Evolutionary conservation across 768 basidiomycete species (phyloP).

Genomic region (Asterophora parasitica): DNA sequence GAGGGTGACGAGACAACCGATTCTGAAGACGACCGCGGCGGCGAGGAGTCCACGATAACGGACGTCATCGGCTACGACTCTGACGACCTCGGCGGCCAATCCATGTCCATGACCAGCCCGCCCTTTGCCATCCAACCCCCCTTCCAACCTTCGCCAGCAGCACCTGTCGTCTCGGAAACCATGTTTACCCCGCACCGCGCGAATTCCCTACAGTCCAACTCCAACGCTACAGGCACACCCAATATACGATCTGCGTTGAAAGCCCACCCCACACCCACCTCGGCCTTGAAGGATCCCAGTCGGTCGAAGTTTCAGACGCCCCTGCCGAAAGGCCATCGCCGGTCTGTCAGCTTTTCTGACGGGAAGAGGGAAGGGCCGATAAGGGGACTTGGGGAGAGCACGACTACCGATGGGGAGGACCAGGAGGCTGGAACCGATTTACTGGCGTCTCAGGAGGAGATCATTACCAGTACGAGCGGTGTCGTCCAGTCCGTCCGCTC

Average conservation of each 20-base stretch:
- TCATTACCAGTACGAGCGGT: conserved; percentile 21
- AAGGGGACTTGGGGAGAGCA: conserved; percentile 41
- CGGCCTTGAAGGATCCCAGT: conserved; percentile 52
- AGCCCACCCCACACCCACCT: conserved; percentile 48
- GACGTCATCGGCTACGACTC: conserved; percentile 35
- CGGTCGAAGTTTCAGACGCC: conserved; percentile 52
- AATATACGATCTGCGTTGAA: conserved; percentile 41
- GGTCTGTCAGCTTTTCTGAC: conserved; percentile 96
- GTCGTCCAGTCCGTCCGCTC: conserved; percentile 63
- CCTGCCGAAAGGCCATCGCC: conserved; percentile 50
- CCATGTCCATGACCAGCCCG: conserved; percentile 11
- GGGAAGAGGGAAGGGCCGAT: conserved; percentile 91
- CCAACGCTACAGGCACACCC: conserved; percentile 25
- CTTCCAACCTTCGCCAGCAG: not conserved
- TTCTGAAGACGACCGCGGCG: conserved; percentile 41
- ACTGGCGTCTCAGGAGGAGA: conserved; percentile 5
- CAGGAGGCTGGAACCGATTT: conserved; percentile 16
- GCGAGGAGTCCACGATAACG: conserved; percentile 24
- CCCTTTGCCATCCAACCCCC: conserved; percentile 5
- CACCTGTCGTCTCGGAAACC: conserved; percentile 1
- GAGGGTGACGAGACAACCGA: conserved; percentile 44
- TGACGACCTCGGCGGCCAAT: conserved; percentile 22
- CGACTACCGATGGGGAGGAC: conserved; percentile 34
- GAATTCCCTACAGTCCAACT: conserved; percentile 5
- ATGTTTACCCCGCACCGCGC: conserved; percentile 24